Conservation (phyloP, 2,329 filamentous ascomycete species). For the Trichoderma citrinoviride region DNA sequence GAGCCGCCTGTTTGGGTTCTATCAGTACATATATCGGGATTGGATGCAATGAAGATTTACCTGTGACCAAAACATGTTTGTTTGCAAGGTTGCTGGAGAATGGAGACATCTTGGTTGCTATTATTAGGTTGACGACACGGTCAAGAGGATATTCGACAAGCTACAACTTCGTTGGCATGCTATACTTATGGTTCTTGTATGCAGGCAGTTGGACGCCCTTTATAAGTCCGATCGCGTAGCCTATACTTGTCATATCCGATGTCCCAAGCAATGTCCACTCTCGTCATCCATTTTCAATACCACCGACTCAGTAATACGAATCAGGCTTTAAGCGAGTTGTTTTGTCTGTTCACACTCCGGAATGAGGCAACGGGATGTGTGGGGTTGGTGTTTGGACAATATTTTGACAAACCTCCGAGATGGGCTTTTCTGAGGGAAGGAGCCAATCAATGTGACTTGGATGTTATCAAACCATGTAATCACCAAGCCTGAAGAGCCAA, state of each 20-base stretch:
- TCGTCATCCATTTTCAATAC: neutral
- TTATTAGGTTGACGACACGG: neutral
- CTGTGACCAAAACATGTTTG: conserved; percentile 3
- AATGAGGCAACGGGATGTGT: too few species aligned
- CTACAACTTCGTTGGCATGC: too few species aligned
- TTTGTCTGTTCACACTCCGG: neutral
- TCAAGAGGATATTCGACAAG: too few species aligned
- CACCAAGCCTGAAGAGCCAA: neutral
- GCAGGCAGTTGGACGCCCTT: neutral
- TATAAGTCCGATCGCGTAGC: neutral
- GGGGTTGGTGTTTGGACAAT: neutral
- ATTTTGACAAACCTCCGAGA: neutral
- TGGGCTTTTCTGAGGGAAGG: neutral
- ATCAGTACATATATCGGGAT: neutral
- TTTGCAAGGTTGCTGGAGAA: conserved; percentile 1
- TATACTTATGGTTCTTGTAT: too few species aligned
- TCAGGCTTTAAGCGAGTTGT: neutral
- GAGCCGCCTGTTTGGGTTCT: conserved; percentile 24
- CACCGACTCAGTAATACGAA: neutral
- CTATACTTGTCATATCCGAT: neutral
- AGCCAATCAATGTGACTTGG: neutral
- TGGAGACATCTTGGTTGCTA: neutral
- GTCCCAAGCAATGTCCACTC: neutral
- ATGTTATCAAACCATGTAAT: neutral
- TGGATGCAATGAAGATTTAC: neutral